Percentiles rank a stretch among this genome's conserved stretches.
phyloP scores from a whole-genome alignment of 179 eudicot species.

The Heliamphora pulchella region DNA sequence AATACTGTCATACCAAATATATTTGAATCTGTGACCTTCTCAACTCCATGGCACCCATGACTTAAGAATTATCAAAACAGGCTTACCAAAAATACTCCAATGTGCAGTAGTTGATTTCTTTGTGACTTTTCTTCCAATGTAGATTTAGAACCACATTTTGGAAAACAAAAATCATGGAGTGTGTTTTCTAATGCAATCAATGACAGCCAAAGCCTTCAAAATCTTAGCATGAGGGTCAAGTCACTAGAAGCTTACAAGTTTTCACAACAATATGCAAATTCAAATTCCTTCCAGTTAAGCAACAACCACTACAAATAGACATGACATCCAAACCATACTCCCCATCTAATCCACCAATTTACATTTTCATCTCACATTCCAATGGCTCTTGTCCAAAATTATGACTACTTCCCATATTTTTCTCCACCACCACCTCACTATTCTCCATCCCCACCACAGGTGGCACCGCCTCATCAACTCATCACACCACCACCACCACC shows the following conservation, averaged over 20 bases:
- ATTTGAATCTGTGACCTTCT: neutral
- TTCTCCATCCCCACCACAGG: conserved; percentile 33
- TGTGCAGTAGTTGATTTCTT: neutral
- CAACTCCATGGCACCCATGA: neutral
- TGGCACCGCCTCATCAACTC: neutral
- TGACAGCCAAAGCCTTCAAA: conserved; percentile 13
- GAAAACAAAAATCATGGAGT: neutral
- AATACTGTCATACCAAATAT: no score
- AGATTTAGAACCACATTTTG: neutral
- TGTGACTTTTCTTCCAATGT: neutral
- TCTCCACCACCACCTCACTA: conserved; percentile 33
- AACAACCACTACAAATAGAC: conserved; percentile 23
- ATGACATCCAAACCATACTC: neutral
- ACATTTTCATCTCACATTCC: neutral
- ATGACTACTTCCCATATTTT: conserved; percentile 31
- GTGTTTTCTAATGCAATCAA: conserved; percentile 36
- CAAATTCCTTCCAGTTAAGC: neutral
- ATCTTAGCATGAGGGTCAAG: conserved; percentile 39
- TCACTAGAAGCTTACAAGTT: conserved; percentile 28
- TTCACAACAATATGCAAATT: neutral
- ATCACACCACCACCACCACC: conserved; percentile 18
- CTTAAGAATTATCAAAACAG: neutral
- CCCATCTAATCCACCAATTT: neutral
- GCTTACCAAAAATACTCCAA: neutral
- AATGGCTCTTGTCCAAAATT: conserved; percentile 27